These are phyloP conservation scores for Boletus edulis DNA, from an alignment of 768 basidiomycete species.

Conservation along the genomic window DNA sequence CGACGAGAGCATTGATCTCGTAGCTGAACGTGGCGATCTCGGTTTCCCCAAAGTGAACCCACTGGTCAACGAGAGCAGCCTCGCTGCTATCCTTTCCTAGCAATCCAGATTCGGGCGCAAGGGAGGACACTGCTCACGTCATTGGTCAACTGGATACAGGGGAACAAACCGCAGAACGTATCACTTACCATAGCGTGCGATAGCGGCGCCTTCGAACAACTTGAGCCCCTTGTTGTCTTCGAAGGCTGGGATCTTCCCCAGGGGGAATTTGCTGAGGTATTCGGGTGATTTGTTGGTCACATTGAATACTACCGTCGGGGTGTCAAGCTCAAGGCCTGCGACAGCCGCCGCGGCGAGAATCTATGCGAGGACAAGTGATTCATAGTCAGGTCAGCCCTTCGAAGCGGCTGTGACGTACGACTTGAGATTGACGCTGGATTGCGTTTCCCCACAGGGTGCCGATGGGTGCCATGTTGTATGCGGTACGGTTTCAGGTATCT, in stretches of 20 bases:
- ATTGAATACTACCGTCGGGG: constrained; percentile 16
- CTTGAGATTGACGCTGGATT: constrained; percentile 27
- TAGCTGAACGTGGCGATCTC: constrained; percentile 26
- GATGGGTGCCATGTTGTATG: constrained; percentile 21
- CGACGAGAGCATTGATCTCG: constrained; percentile 15
- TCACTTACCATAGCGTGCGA: constrained; percentile 28
- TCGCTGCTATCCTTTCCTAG: constrained; percentile 23
- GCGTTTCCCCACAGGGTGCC: constrained; percentile 26
- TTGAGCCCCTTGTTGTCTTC: constrained; percentile 22
- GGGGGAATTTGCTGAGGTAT: constrained; percentile 28
- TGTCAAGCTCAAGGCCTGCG: constrained; percentile 27
- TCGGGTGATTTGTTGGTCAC: constrained; percentile 29
- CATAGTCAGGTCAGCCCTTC: neutral
- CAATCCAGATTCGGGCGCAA: constrained; percentile 25
- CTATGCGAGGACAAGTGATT: constrained; percentile 5
- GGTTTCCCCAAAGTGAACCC: constrained; percentile 29
- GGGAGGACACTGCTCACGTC: constrained; percentile 19
- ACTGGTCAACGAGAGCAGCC: constrained; percentile 30
- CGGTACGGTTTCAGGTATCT: neutral
- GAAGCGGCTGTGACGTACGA: constrained; percentile 16
- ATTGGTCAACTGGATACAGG: neutral
- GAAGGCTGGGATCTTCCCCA: constrained; percentile 30
- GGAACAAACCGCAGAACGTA: neutral
- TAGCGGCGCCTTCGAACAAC: constrained; percentile 28
- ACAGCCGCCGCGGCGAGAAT: constrained; percentile 24